Evolutionary conservation across 176 grass and related monocot species (phyloP).

Genomic region (Cenchrus fungigraminus): DNA sequence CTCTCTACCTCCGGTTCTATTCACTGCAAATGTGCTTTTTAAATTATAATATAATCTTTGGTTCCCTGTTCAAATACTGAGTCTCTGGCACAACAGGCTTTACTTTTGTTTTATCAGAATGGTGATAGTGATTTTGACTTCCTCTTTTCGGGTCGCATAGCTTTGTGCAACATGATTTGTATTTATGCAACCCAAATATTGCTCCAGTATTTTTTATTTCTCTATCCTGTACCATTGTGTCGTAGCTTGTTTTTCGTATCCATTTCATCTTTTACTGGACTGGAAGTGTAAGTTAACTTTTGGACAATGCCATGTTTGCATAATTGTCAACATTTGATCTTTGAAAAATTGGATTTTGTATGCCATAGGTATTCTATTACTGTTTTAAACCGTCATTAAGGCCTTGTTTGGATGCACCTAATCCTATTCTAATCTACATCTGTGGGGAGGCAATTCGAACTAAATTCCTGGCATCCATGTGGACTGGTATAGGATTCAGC

Average conservation of each 20-base stretch:
- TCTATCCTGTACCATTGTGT: not conserved
- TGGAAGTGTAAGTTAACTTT: not conserved
- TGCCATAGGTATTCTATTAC: not conserved
- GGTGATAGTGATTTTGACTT: not conserved
- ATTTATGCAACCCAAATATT: constrained; percentile 2
- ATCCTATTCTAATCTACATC: not conserved
- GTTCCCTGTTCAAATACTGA: not conserved
- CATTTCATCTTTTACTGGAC: not conserved
- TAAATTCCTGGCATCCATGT: not conserved
- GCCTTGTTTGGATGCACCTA: constrained; percentile 4
- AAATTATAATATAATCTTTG: not conserved
- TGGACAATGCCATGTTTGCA: not conserved
- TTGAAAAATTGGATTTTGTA: not conserved
- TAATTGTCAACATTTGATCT: not conserved
- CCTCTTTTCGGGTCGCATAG: not conserved
- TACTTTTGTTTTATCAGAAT: constrained; percentile 26
- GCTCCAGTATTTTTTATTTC: constrained; percentile 1
- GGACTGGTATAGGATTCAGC: not conserved
- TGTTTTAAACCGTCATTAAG: not conserved
- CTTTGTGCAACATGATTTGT: not conserved
- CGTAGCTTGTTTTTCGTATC: not conserved
- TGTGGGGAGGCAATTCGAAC: not conserved
- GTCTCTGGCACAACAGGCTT: not conserved
- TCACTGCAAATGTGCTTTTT: constrained; percentile 2
- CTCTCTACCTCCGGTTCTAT: not conserved